These are phyloP conservation scores for Sarocladium kiliense DNA, from an alignment of 2,329 filamentous ascomycete species.

Conservation along the genomic window DNA sequence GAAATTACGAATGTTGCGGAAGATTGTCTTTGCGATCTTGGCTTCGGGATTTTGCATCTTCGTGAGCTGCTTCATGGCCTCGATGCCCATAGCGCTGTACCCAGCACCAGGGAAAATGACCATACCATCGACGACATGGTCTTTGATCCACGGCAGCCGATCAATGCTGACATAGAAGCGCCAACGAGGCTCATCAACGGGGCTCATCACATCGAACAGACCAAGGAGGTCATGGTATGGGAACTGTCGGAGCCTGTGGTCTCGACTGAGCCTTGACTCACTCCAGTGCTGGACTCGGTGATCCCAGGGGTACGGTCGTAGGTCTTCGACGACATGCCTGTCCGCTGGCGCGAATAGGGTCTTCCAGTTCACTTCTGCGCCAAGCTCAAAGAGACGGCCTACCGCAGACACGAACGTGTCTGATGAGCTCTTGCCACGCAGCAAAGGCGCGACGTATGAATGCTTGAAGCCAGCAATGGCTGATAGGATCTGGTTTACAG, in stretches of 20 bases:
- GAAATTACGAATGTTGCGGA: no score
- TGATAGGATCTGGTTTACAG: conserved; percentile 40
- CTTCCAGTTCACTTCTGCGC: conserved; percentile 33
- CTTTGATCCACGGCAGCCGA: conserved; percentile 47
- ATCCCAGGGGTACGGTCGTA: conserved; percentile 52
- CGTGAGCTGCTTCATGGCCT: conserved; percentile 12
- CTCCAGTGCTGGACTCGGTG: conserved; percentile 48
- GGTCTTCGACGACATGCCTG: conserved; percentile 30
- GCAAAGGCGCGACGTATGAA: not conserved
- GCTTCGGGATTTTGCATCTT: no score
- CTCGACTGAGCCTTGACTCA: conserved; percentile 40
- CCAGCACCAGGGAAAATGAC: conserved; percentile 12
- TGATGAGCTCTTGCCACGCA: conserved; percentile 12
- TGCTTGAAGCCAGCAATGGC: conserved; percentile 10
- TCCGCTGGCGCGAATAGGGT: not conserved
- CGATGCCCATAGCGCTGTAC: conserved; percentile 11
- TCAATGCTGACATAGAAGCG: conserved; percentile 41
- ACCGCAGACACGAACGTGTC: conserved; percentile 24
- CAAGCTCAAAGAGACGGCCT: no score
- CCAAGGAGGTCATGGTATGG: conserved; percentile 48
- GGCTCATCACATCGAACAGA: conserved; percentile 35
- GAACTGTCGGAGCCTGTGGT: conserved; percentile 39
- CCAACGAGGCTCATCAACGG: conserved; percentile 42
- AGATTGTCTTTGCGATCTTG: no score
- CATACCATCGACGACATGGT: conserved; percentile 38